These are phyloP conservation scores for Monarda citriodora DNA, from an alignment of 305 asterid species.

Conservation along the genomic window DNA sequence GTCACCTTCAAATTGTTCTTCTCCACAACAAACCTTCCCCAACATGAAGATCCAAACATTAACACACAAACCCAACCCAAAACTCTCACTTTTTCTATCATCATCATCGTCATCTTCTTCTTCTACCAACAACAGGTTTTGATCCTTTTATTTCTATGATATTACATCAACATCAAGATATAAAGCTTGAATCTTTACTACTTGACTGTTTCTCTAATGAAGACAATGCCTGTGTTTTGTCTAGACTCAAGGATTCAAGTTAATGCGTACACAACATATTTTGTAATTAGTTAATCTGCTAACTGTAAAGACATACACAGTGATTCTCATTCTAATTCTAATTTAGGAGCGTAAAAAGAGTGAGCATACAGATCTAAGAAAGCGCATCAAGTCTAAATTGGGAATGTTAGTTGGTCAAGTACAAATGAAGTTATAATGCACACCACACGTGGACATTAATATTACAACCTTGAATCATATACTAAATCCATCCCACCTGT, in stretches of 20 bases:
- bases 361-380: constrained; percentile 24
- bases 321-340: not conserved
- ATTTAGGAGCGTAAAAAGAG: constrained; percentile 21
- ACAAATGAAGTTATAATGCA: constrained; percentile 3
- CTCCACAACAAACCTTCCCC: constrained; percentile 92
- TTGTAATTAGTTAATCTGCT: constrained; percentile 5
- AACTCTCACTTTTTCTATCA: constrained; percentile 35
- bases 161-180: constrained; percentile 5
- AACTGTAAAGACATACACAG: not conserved
- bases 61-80: constrained; percentile 39
- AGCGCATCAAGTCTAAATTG: constrained; percentile 25
- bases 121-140: not conserved
- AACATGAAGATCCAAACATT: constrained; percentile 41
- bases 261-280: not conserved
- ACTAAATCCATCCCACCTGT: too few relatives aligned
- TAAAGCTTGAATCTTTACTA: constrained; percentile 1
- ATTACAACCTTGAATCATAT: too few relatives aligned
- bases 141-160: not conserved
- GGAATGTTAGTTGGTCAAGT: constrained; percentile 28
- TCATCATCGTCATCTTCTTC: constrained; percentile 20
- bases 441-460: constrained; percentile 19
- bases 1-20: constrained; percentile 88
- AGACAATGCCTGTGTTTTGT: too few relatives aligned
- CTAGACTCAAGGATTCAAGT: not conserved
- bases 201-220: not conserved